Evolutionary conservation across 2,329 filamentous ascomycete genomes (phyloP).

Genomic region (Fonsecaea multimorphosa): DNA sequence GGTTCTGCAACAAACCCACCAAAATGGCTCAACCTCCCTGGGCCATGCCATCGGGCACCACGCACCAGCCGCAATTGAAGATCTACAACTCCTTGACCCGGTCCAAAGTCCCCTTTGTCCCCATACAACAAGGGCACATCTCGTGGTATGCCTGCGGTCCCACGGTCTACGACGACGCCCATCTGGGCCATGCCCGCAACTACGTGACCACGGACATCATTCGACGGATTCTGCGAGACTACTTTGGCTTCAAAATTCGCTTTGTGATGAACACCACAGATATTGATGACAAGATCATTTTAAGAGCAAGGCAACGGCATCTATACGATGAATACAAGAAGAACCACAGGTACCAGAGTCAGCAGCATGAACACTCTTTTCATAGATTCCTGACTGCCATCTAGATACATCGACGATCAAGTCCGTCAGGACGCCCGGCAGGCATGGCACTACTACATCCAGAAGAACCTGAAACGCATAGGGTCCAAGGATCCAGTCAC

Average conservation of each 20-base stretch:
- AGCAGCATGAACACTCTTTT: neutral
- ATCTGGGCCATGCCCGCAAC: constrained; percentile 84
- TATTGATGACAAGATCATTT: constrained; percentile 75
- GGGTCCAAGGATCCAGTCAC: constrained; percentile 46
- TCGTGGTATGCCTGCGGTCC: constrained; percentile 91
- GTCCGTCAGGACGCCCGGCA: constrained; percentile 57
- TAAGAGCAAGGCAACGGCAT: constrained; percentile 75
- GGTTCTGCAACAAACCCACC: constrained; percentile 18
- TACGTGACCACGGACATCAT: constrained; percentile 92
- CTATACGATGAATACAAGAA: constrained; percentile 73
- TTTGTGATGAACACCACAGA: constrained; percentile 96
- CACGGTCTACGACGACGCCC: constrained; percentile 82
- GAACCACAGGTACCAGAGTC: constrained; percentile 49
- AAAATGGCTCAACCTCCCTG: constrained; percentile 51
- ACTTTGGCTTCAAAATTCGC: constrained; percentile 80
- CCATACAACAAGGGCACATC: constrained; percentile 71
- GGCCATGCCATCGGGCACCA: constrained; percentile 49
- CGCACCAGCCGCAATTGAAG: constrained; percentile 64
- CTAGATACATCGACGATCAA: constrained; percentile 46
- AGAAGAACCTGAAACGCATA: constrained; percentile 70
- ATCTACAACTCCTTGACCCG: constrained; percentile 83
- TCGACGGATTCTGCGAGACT: constrained; percentile 78
- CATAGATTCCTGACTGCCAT: constrained; percentile 27
- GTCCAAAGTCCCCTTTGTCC: constrained; percentile 74
- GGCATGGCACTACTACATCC: constrained; percentile 64